These are phyloP conservation scores for Priceomyces fermenticarens DNA, from an alignment of 805 yeast species.

Conservation along the genomic window DNA sequence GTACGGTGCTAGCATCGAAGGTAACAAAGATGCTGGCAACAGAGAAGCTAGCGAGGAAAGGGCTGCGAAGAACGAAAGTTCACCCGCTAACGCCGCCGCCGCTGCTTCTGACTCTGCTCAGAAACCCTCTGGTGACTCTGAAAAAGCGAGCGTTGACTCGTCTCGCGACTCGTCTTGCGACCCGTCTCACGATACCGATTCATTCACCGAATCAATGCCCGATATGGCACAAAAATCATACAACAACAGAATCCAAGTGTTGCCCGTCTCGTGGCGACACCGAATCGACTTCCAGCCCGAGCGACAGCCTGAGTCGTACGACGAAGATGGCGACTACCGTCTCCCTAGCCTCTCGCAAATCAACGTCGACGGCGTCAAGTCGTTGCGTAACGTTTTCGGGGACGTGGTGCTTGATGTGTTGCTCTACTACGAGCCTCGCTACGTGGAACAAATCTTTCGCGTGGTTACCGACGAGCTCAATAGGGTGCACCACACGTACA, in stretches of 20 bases:
- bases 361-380: constrained; percentile 72
- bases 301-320: constrained; percentile 32
- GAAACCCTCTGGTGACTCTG: no score
- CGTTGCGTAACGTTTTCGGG: constrained; percentile 75
- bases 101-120: no score
- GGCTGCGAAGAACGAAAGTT: constrained; percentile 9
- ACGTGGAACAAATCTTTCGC: constrained; percentile 57
- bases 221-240: neutral
- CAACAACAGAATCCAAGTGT: constrained; percentile 70
- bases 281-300: constrained; percentile 60
- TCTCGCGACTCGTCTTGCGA: no score
- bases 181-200: neutral
- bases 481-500: constrained; percentile 54
- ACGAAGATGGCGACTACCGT: constrained; percentile 36
- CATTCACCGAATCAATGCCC: no score
- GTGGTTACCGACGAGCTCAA: constrained; percentile 67
- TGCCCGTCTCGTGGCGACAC: constrained; percentile 93
- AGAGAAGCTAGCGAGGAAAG: constrained; percentile 1
- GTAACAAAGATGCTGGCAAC: no score
- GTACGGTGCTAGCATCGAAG: no score
- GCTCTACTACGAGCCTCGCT: constrained; percentile 70
- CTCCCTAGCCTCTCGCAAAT: constrained; percentile 68
- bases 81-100: no score
- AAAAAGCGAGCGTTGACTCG: no score
- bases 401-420: constrained; percentile 85